Evolutionary conservation across 2,329 filamentous ascomycete species (phyloP), one percentile per base, ranked within the genome.

Genomic region (Colletotrichum higginsianum): DNA sequence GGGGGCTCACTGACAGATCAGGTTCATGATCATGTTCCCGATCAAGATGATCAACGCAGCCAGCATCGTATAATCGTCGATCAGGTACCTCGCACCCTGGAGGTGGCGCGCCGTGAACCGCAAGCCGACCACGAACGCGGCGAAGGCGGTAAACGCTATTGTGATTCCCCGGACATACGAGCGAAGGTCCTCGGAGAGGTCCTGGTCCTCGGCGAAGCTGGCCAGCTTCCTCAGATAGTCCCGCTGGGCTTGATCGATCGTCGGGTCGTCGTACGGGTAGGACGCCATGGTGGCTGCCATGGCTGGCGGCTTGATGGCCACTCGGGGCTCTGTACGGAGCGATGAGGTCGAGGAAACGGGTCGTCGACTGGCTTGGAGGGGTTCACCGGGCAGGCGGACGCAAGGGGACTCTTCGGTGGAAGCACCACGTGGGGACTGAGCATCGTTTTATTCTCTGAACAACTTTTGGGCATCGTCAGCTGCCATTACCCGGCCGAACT

Each of bases 51-150:
- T 30, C 40, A 72, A 9, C 15, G 69, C 52, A 2, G 57, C 57
- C 47, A 72, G 23, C 69, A 72, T 72, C 15, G 60, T n/a, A 46
- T 72, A 72, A n/a, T 72, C 69, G 4, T 72, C 69, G 18, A 64
- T 72, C 1, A 72, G 47, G 21, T 72, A 72, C 3, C 47, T 68
- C 18, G 69, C 69, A 13, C 50, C 65, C 35, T 72, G 69, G 1
- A 72, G 65, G n/a, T 69, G 69, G 15, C 69, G 65, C 3, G 69
- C 65, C 42, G 40, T 49, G n/a, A 72, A 72, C 4, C 69, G 46
- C 23, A 72, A 60, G 21, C 65, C 69, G 1, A 72, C 69, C 13
- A 72, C 53, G 5, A 69, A 55, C 9, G 65, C 47, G 52, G 69
- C 69, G 12, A 72, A 55, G n/a, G 26, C 60, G 44, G 69, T 72